Base-by-base conservation (phyloP, 192 early-diverging fungal genomes). In the Backusella tarrabulga region DNA sequence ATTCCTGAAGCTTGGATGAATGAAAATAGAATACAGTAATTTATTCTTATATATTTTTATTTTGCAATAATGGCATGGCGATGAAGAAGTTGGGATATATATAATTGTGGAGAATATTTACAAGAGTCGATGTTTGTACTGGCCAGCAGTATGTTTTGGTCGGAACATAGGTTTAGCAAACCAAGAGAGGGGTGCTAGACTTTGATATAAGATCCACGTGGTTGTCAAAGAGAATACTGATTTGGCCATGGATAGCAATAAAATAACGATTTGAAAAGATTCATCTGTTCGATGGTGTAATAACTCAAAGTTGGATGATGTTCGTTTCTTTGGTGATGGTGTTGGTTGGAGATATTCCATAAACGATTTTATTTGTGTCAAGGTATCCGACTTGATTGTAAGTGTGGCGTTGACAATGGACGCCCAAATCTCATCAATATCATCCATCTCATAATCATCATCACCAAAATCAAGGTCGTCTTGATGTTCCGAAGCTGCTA, bases 151-250 rank as follows among this genome's bases (percentile, higher is more conserved):
- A 29, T 63, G 21, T 9, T 63, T 23, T 63, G 11, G 21, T 63
- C 29, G 56, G 56, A 63, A 63, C 26, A 63, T 21, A 12, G 56
- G 56, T 63, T 63, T 63, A 4, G 26, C 21, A 63, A 63, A 29
- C 56, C 56, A 63, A 14, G 56, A 63, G 12, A 74, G 15, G 23
- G 73, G 73, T 7, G 73, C 34, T 29, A 75, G 60, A 21, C 74
- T 75, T 35, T 67, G 60, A 42, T 75, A 75, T 2, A 75, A 9
- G 15, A 67, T 26, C 74, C 74, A 75, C 8, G 66, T 67, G 3
- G 74, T 75, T 63, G 66, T 75, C 23, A 75, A 38, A 4, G 74
- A 75, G 35, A 44, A 41, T 2, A 74, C 36, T 0, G 73, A 74
- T 35, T 74, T 52, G 12, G 42, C 35, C 19, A 75, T 34, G 5